Evolutionary conservation across 2,329 filamentous ascomycete species (phyloP).

Genomic region (Geosmithia morbida): DNA sequence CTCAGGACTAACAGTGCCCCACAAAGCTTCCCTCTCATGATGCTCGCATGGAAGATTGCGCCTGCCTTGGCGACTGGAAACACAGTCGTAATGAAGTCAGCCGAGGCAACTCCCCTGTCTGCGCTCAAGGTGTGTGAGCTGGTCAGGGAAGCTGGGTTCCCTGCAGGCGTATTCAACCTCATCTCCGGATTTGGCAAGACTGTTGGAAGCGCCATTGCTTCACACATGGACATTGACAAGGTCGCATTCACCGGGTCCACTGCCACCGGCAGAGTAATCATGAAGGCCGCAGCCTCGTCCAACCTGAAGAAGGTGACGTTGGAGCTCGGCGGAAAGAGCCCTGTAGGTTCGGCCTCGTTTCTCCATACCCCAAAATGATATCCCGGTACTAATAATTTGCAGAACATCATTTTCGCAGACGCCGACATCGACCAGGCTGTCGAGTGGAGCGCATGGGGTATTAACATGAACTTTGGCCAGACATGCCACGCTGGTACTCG

Average conservation of each 20-base stretch:
- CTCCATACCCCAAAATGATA: too few relatives aligned
- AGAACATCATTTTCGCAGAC: constrained; percentile 26
- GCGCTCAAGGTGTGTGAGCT: constrained; percentile 5
- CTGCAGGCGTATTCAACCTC: constrained; percentile 3
- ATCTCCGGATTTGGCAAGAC: constrained; percentile 1
- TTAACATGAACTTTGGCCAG: constrained; percentile 6
- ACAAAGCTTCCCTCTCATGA: constrained; percentile 23
- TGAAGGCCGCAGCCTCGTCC: constrained; percentile 33
- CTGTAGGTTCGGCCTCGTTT: constrained; percentile 4
- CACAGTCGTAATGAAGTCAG: constrained; percentile 36
- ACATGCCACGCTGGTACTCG: constrained; percentile 2
- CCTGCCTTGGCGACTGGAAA: constrained; percentile 33
- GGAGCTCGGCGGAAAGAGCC: constrained; percentile 29
- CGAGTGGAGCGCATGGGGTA: constrained; percentile 1
- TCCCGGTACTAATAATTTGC: neutral
- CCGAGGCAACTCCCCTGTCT: constrained; percentile 37
- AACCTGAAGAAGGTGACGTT: constrained; percentile 29
- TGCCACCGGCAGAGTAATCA: constrained; percentile 48
- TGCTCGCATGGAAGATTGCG: constrained; percentile 25
- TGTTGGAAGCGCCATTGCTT: constrained; percentile 2
- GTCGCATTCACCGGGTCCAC: constrained; percentile 60
- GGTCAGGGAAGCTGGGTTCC: constrained; percentile 4
- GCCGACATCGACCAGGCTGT: constrained; percentile 29
- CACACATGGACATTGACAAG: constrained; percentile 24
- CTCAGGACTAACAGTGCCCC: neutral